Percentiles rank a stretch among this genome's conserved stretches.
Conservation (phyloP, 495 filamentous ascomycete genomes). For the Halenospora varia region DNA sequence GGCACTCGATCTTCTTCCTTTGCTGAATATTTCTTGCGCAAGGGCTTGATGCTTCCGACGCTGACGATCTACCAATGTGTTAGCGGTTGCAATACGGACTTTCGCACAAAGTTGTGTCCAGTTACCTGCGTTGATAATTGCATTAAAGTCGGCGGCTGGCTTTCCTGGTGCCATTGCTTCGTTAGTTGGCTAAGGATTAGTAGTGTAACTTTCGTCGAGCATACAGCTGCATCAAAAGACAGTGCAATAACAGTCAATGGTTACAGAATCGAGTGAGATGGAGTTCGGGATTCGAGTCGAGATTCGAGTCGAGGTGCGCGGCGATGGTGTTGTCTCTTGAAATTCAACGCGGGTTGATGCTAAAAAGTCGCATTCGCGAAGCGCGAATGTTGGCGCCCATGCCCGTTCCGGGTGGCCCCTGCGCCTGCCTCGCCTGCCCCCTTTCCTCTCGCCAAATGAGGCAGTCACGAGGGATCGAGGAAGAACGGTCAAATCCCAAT, state of each 20-base stretch:
- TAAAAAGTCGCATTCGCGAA: neutral
- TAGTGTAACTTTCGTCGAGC: neutral
- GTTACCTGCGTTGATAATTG: slow-evolving; percentile 24
- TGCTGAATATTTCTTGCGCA: slow-evolving; percentile 66
- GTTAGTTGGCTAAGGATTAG: slow-evolving; percentile 19
- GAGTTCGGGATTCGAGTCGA: neutral
- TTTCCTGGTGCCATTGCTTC: slow-evolving; percentile 21
- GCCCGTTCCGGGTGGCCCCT: too few species aligned
- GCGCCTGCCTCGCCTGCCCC: neutral
- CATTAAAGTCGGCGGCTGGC: slow-evolving; percentile 20
- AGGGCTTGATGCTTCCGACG: slow-evolving; percentile 68
- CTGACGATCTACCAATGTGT: slow-evolving; percentile 51
- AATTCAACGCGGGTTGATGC: neutral
- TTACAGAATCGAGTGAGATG: neutral
- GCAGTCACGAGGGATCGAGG: slow-evolving; percentile 6
- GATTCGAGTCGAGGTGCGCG: neutral
- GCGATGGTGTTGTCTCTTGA: neutral
- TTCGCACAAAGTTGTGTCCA: neutral
- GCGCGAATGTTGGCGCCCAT: neutral
- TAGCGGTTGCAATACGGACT: neutral
- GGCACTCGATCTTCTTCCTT: slow-evolving; percentile 56
- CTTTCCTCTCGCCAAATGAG: neutral
- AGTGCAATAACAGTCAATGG: neutral
- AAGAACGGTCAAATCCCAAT: too few species aligned
- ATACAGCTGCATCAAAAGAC: neutral